Percentiles rank a stretch among this genome's conserved stretches.
phyloP scores from a whole-genome alignment of 805 yeast species.

The Spathaspora girioi region DNA sequence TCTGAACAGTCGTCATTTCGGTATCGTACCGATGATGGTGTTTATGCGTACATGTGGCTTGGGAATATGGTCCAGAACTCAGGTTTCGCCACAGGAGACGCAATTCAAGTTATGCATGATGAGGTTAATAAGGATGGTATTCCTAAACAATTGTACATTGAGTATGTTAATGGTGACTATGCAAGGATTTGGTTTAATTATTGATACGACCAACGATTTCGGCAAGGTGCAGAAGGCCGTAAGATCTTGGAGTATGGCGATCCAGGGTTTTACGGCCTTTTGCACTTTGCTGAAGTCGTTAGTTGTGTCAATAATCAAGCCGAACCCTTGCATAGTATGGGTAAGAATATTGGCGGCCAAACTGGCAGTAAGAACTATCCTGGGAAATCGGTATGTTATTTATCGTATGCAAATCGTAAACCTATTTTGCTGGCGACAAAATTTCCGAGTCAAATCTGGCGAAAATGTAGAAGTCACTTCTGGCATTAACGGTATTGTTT shows the following conservation, averaged over 20 bases:
- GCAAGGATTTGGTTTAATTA: conserved; percentile 9
- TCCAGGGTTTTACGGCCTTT: too few species aligned
- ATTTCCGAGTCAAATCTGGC: background rate
- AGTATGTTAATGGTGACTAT: conserved; percentile 11
- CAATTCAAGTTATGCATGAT: too few species aligned
- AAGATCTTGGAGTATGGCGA: too few species aligned
- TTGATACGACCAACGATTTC: conserved; percentile 5
- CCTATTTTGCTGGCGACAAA: conserved; percentile 8
- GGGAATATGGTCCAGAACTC: too few species aligned
- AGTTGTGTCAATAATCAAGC: too few species aligned
- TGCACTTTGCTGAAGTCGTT: too few species aligned
- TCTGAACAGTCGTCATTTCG: too few species aligned
- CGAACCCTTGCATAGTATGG: too few species aligned
- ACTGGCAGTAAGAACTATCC: conserved; percentile 8
- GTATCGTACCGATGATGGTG: too few species aligned
- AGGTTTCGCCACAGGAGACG: too few species aligned
- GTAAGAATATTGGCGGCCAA: conserved; percentile 5
- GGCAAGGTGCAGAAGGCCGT: too few species aligned
- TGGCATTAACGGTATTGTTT: conserved; percentile 8
- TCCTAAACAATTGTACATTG: conserved; percentile 9
- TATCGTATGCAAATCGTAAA: conserved; percentile 7
- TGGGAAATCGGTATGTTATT: conserved; percentile 3
- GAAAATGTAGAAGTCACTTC: conserved; percentile 1
- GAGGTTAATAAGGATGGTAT: background rate
- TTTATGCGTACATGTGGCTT: too few species aligned